These are phyloP conservation scores for Phytopythium aichiense DNA, from an alignment of 352 stramenopile species.

Conservation along the genomic window DNA sequence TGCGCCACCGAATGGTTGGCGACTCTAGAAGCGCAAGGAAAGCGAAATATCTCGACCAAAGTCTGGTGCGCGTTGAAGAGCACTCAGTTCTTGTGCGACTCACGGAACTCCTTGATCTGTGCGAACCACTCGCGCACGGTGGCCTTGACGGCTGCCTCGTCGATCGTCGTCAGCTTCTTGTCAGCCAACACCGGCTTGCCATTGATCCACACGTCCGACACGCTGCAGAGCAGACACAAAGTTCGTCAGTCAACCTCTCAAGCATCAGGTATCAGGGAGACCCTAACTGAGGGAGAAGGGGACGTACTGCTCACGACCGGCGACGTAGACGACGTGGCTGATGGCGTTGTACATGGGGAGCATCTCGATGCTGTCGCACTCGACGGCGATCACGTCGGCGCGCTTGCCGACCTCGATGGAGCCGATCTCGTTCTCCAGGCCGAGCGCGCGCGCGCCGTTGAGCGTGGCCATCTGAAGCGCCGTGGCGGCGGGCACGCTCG, in stretches of 20 bases:
- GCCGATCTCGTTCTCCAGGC: constrained; percentile 74
- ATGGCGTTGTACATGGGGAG: constrained; percentile 87
- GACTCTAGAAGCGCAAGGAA: background rate
- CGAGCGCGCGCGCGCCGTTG: constrained; percentile 85
- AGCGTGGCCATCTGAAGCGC: constrained; percentile 87
- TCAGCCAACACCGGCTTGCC: constrained; percentile 72
- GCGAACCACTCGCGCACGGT: constrained; percentile 54
- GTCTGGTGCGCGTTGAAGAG: too few relatives aligned
- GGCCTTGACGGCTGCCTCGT: constrained; percentile 56
- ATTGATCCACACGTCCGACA: constrained; percentile 90
- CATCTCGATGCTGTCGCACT: constrained; percentile 81
- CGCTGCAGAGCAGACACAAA: constrained; percentile 19
- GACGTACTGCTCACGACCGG: constrained; percentile 64
- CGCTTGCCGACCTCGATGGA: constrained; percentile 84
- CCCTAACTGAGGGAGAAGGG: background rate
- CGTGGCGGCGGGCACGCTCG: constrained; percentile 44
- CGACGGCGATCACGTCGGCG: constrained; percentile 80
- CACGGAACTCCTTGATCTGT: constrained; percentile 54
- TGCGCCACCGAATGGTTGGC: background rate
- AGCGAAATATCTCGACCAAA: too few relatives aligned
- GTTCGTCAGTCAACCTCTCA: background rate
- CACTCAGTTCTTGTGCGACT: constrained; percentile 30
- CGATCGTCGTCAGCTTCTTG: constrained; percentile 72
- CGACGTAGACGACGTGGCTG: constrained; percentile 86
- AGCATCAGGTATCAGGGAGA: background rate